Conservation (phyloP, 2,329 filamentous ascomycete genomes). For the Pyrenophora tritici-repentis region DNA sequence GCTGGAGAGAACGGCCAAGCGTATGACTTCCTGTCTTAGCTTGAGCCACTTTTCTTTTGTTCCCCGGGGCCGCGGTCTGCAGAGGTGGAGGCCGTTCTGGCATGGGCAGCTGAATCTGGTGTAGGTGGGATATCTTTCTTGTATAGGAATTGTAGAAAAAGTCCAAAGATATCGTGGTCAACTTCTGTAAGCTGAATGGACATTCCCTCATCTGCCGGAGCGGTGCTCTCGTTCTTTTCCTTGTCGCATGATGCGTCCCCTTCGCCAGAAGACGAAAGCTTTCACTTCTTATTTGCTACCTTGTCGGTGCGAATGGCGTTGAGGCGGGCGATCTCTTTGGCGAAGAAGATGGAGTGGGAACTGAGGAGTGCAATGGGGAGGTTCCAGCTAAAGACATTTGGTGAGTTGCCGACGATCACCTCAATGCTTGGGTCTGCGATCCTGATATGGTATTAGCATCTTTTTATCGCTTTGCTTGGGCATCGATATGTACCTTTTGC, state of each 20-base stretch:
- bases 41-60: no score
- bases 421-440: slow-evolving; percentile 14
- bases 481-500: slow-evolving; percentile 6
- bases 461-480: neutral
- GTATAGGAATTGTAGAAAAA: slow-evolving; percentile 32
- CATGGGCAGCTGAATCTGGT: neutral
- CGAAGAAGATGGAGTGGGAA: slow-evolving; percentile 15
- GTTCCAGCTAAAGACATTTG: no score
- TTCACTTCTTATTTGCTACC: slow-evolving; percentile 17
- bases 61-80: no score
- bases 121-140: slow-evolving; percentile 6
- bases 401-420: slow-evolving; percentile 10
- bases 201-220: no score
- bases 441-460: slow-evolving; percentile 1
- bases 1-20: no score
- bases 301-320: neutral
- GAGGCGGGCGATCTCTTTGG: slow-evolving; percentile 3
- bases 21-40: no score
- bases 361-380: slow-evolving; percentile 17
- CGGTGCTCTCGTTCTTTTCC: no score
- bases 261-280: neutral
- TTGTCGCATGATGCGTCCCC: neutral
- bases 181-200: slow-evolving; percentile 10
- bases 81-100: no score
- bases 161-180: slow-evolving; percentile 21